Percentiles rank a stretch among this genome's conserved stretches.
These are phyloP conservation scores for Penicillium angulare DNA, from an alignment of 495 filamentous ascomycete genomes.

Conservation along the genomic window DNA sequence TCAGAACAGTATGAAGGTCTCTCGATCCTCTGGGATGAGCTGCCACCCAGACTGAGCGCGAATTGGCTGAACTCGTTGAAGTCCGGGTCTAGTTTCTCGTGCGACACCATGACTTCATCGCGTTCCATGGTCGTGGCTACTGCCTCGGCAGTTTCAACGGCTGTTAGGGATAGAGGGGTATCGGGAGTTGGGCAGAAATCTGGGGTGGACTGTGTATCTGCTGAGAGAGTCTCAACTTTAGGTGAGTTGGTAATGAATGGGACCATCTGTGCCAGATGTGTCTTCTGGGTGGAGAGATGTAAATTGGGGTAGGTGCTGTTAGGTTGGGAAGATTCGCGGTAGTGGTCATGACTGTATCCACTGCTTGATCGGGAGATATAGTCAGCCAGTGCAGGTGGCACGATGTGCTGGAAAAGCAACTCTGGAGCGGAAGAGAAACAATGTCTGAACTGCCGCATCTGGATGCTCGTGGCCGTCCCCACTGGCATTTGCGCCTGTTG, in stretches of 20 bases:
- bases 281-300: conserved; percentile 25
- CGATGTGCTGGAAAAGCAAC: conserved; percentile 31
- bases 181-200: conserved; percentile 39
- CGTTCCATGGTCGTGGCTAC: conserved; percentile 15
- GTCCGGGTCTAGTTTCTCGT: conserved; percentile 30
- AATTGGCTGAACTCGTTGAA: conserved; percentile 42
- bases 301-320: conserved; percentile 21
- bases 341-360: no score
- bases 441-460: conserved; percentile 39
- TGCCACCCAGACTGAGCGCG: conserved; percentile 28
- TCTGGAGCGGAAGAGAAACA: conserved; percentile 41
- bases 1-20: conserved; percentile 36
- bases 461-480: conserved; percentile 18
- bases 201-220: conserved; percentile 36
- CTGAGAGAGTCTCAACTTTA: conserved; percentile 21
- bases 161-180: conserved; percentile 35
- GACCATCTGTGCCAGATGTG: conserved; percentile 15
- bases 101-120: conserved; percentile 24
- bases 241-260: conserved; percentile 20
- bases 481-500: conserved; percentile 26
- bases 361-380: conserved; percentile 23
- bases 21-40: conserved; percentile 22
- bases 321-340: conserved; percentile 30
- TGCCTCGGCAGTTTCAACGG: conserved; percentile 6
- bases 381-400: conserved; percentile 7